Percentiles rank a stretch among this genome's conserved stretches.
phyloP scores from a whole-genome alignment of 2,329 filamentous ascomycete genomes.

The Xylariaceae sp. region DNA sequence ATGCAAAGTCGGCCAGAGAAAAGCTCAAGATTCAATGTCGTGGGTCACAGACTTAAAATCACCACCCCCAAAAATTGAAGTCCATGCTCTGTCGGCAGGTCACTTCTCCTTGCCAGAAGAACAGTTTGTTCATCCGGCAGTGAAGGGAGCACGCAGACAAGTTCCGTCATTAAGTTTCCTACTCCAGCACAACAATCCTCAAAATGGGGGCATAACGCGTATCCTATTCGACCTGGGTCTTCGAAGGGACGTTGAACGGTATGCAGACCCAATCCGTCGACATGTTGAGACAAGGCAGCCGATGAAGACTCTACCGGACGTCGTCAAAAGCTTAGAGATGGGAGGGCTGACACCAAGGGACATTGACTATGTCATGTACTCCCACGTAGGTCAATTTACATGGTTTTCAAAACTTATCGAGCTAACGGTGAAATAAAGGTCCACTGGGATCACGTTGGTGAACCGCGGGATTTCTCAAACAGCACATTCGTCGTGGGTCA shows the following conservation, averaged over 20 bases:
- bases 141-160: slow-evolving; percentile 3
- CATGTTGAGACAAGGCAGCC: slow-evolving; percentile 7
- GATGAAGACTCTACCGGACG: slow-evolving; percentile 6
- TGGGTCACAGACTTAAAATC: neutral
- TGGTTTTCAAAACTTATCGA: neutral
- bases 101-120: slow-evolving; percentile 8
- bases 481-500: slow-evolving; percentile 6
- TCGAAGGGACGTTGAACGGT: slow-evolving; percentile 2
- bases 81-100: slow-evolving; percentile 7
- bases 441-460: slow-evolving; percentile 12
- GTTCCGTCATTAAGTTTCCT: slow-evolving; percentile 8
- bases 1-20: too few relatives aligned
- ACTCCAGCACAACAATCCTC: slow-evolving; percentile 1
- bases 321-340: slow-evolving; percentile 5
- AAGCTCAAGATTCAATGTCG: too few relatives aligned
- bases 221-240: slow-evolving; percentile 8
- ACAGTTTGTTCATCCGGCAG: slow-evolving; percentile 6
- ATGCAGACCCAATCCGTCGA: slow-evolving; percentile 7
- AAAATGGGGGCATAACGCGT: neutral
- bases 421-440: slow-evolving; percentile 1
- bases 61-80: slow-evolving; percentile 1
- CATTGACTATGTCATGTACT: slow-evolving; percentile 10
- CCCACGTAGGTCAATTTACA: slow-evolving; percentile 5
- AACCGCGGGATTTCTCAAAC: slow-evolving; percentile 5
- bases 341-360: slow-evolving; percentile 5